Base-by-base conservation (phyloP, 805 yeast species). In the Metschnikowia lochheadii region DNA sequence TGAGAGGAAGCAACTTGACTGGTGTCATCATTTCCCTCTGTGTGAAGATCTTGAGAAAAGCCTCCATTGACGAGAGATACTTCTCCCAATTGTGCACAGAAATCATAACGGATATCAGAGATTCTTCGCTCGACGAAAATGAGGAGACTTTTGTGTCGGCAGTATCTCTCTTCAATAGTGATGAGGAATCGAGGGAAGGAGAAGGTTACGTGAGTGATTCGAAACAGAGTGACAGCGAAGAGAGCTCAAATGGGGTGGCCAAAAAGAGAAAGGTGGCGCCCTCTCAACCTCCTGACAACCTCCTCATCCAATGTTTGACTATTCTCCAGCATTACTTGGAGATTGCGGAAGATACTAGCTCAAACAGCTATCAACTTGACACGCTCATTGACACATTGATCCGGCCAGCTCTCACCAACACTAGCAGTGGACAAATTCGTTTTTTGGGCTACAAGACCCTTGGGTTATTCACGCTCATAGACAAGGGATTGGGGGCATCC, bases 51-150 rank as follows among this genome's bases (percentile, higher is more conserved):
- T 76, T 91, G 56, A 76, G 82, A 36, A 84, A 81, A 55, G 68
- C 88, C 10, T 85, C 96, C 1, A 81, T 85, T 18, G 87, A 79
- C 63, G 96, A 89, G 60, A 79, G 84, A 49, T 96, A 92, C 70
- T 91, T 91, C 63, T 80, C 88, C 23, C 82, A 87, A 35, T 85
- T 89, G 82, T 77, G 87, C 17, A 80, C 86, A n/a, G 97, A 92
- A 72, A 81, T 89, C 15, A 83, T 90, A 36, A 83, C 89, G 39
- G 97, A 91, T 72, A 75, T 91, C 45, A 80, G 89, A 63, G 97
- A 90, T 64, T 76, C 83, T 7, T 79, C 76, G 31, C 59, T 64
- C 46, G 76, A 72, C 36, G 83, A 77, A 44, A 63, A 53, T 32
- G 61, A 58, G 38, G 67, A 60, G 18, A 60, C 67, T 1, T 63